Evolutionary conservation across 495 filamentous ascomycete genomes (phyloP).

Genomic region (Trichodelitschia bisporula): DNA sequence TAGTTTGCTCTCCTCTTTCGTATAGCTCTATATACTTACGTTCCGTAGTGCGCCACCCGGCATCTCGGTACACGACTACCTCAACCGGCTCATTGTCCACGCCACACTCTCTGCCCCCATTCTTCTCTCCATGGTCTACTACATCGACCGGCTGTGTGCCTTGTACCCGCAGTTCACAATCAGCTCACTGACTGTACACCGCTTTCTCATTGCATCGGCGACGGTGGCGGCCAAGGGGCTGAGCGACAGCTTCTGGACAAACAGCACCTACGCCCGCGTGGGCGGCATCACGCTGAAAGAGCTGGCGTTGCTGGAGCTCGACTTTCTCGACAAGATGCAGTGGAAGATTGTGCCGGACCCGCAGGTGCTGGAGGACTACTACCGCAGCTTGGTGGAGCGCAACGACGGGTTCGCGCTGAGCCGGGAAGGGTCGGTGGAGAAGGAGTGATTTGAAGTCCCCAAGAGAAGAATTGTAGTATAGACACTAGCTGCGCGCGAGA

Average conservation of each 20-base stretch:
- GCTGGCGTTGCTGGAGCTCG: slow-evolving; percentile 76
- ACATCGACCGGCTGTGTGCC: slow-evolving; percentile 87
- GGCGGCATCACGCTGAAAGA: slow-evolving; percentile 77
- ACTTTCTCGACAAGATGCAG: slow-evolving; percentile 73
- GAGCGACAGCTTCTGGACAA: slow-evolving; percentile 94
- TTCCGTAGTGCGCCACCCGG: slow-evolving; percentile 53
- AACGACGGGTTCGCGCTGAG: slow-evolving; percentile 34
- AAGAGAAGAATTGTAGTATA: too few species aligned
- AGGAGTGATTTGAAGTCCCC: too few species aligned
- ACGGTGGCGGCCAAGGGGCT: slow-evolving; percentile 91
- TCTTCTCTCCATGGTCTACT: slow-evolving; percentile 98
- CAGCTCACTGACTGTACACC: slow-evolving; percentile 82
- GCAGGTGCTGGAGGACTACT: slow-evolving; percentile 81
- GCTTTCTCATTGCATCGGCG: slow-evolving; percentile 84
- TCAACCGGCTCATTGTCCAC: slow-evolving; percentile 77
- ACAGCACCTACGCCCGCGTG: slow-evolving; percentile 79
- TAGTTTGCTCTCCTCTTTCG: background rate
- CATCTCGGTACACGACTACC: slow-evolving; percentile 80
- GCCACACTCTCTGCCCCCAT: slow-evolving; percentile 83
- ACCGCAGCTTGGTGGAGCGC: slow-evolving; percentile 57
- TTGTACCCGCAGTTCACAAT: slow-evolving; percentile 86
- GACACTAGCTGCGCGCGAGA: too few species aligned
- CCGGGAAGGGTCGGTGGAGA: too few species aligned
- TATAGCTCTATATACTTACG: slow-evolving; percentile 2
- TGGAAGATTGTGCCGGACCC: slow-evolving; percentile 94